Evolutionary conservation across 1,284 basidiomycete species (phyloP), one percentile per base, ranked within the genome.

Genomic region (Cystodermella granulosa): DNA sequence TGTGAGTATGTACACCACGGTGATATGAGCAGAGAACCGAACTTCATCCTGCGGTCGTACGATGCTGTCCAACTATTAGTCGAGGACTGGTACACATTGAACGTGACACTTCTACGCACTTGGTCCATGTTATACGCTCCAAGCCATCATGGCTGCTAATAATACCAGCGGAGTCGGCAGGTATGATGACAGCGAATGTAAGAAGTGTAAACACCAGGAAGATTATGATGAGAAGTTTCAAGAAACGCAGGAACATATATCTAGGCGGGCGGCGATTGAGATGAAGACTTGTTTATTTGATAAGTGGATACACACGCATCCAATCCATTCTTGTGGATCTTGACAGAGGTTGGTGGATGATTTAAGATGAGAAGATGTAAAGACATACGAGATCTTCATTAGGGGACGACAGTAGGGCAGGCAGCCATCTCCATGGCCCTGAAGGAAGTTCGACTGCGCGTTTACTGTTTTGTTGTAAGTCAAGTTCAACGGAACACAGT

Each of bases 211-310:
- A 81, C 5, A 80, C 78, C 5, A 80, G 58, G 59, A 88, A 83
- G 22, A 87, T 79, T 58, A 76, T 76, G 49, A 83, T 66, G 56
- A 83, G 71, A 60, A 84, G 73, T 51, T 78, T 76, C 35, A 88
- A 66, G 62, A 83, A 90, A 15, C 75, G 70, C 4, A 77, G 57
- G 57, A 87, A 87, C 72, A 87, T 80, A 66, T 74, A 74, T 43
- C 70, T 71, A 48, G 20, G 35, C 34, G 24, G 42, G 17, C 28
- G 17, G 35, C 16, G 46, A 39, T 35, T 20, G 20, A 24, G 28
- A 35, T 47, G 31, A 49, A 22, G 24, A n/a, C 8, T 5, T 28
- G n/a, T 20, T 5, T 15, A 15, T 14, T 39, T 24, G 35, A 34
- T 38, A 13, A 3, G 2, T 26, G 14, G 44, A 42, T 7, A 56